Evolutionary conservation across 768 basidiomycete genomes (phyloP), one percentile per base, ranked within the genome.

Genomic region (Trametes cinnabarina): DNA sequence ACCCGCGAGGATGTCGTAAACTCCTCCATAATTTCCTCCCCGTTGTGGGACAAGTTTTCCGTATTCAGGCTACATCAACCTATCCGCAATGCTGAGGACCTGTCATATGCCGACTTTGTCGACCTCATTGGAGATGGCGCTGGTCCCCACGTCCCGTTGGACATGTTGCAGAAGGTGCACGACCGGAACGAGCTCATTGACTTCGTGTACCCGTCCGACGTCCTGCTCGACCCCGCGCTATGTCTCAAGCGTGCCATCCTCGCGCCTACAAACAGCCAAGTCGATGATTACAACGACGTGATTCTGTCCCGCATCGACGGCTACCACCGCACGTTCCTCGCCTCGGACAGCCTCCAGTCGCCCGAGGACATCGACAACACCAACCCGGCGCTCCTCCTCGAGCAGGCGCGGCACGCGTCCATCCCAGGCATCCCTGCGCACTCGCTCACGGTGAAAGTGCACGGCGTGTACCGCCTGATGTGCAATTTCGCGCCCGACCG

Each of bases 121-220:
- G 74, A 79, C 60, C 55, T 49, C 0, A 74, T 79, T 46, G 76
- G 77, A 0, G 72, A 77, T 49, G 70, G 72, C 17, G 62, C 63
- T 0, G 68, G 67, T 0, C 67, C 68, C 2, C 41, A 67, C 0
- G 65, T 74, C 3, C 47, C 56, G 1, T 58, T 77, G 0, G 50
- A 61, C 22, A 9, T 74, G 42, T 55, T 73, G 3, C 52, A 56
- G 22, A 43, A 44, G 3, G 65, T 63, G 4, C 23, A 49, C 1
- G 22, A 61, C 5, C 32, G 54, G 2, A 57, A 63, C 19, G 65
- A 61, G 10, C 57, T 72, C 41, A 69, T 69, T 17, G 37, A 64
- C n/a, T 63, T 70, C 43, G 65, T 74, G 10, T 74, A 67, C 50
- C 69, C 71, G 11, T 19, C 43, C n/a, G 49, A 66, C 2, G 57